phyloP scores from a whole-genome alignment of 768 basidiomycete species.

The Inosperma sp. region DNA sequence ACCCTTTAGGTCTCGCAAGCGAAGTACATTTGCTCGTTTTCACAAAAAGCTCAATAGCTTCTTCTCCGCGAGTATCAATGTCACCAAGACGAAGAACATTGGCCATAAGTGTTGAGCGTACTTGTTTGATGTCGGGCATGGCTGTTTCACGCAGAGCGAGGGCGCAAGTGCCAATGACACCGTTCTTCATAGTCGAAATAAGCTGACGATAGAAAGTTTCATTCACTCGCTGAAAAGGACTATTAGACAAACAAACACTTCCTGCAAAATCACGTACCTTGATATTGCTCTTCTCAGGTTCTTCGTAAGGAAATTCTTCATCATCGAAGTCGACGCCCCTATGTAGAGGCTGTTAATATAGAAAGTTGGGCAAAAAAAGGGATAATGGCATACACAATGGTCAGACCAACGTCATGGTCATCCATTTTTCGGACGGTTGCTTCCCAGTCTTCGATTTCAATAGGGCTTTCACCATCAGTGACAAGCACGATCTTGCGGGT shows the following conservation, averaged over 20 bases:
- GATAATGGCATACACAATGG: constrained; percentile 58
- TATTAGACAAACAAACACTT: not conserved
- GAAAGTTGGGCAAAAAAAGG: not conserved
- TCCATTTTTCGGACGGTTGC: constrained; percentile 62
- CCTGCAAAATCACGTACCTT: constrained; percentile 52
- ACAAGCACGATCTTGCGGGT: constrained; percentile 77
- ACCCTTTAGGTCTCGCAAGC: constrained; percentile 58
- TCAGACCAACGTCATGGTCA: constrained; percentile 49
- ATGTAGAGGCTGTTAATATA: constrained; percentile 45
- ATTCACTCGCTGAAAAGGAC: constrained; percentile 51
- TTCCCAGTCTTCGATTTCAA: constrained; percentile 76
- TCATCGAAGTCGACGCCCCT: constrained; percentile 89
- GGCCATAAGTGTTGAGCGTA: constrained; percentile 61
- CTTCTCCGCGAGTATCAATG: constrained; percentile 54
- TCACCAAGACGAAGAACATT: constrained; percentile 79
- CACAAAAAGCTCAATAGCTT: constrained; percentile 70
- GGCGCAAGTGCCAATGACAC: constrained; percentile 59
- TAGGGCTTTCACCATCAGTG: constrained; percentile 78
- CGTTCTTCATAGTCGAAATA: constrained; percentile 34
- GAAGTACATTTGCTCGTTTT: constrained; percentile 80
- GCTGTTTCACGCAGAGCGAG: constrained; percentile 58
- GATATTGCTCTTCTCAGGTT: constrained; percentile 62
- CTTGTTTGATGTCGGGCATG: constrained; percentile 59
- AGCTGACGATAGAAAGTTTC: constrained; percentile 60
- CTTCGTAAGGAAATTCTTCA: constrained; percentile 54